phyloP scores from a whole-genome alignment of 129 eudicot genomes.

The Dittrichia graveolens region DNA sequence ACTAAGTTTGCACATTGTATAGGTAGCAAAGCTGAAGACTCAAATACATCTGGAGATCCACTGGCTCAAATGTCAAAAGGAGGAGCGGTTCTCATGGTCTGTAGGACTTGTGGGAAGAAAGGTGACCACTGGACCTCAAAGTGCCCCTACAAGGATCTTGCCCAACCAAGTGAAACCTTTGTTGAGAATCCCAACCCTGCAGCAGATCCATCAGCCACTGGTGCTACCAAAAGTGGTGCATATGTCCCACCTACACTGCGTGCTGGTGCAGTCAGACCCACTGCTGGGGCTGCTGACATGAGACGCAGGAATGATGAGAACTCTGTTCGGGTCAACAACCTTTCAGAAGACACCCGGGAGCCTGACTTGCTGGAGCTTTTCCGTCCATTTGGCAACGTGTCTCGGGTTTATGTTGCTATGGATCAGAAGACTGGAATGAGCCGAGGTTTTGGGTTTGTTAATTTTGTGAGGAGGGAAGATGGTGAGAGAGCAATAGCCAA shows the following conservation, averaged over 20 bases:
- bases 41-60: slow-evolving; percentile 59
- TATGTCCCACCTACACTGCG: slow-evolving; percentile 86
- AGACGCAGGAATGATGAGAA: slow-evolving; percentile 85
- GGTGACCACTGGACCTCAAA: slow-evolving; percentile 96
- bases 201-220: slow-evolving; percentile 36
- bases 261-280: slow-evolving; percentile 54
- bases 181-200: slow-evolving; percentile 61
- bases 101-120: slow-evolving; percentile 83
- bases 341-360: slow-evolving; percentile 85
- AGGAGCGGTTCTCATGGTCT: slow-evolving; percentile 84
- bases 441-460: slow-evolving; percentile 90
- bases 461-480: slow-evolving; percentile 80
- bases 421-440: slow-evolving; percentile 87
- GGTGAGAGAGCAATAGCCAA: slow-evolving; percentile 77
- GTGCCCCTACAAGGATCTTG: slow-evolving; percentile 88
- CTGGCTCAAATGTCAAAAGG: slow-evolving; percentile 51
- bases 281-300: slow-evolving; percentile 73
- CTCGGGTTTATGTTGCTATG: slow-evolving; percentile 79
- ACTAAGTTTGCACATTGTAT: not conserved
- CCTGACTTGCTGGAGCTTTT: slow-evolving; percentile 79
- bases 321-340: slow-evolving; percentile 81
- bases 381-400: slow-evolving; percentile 69
- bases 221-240: slow-evolving; percentile 48
- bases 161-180: slow-evolving; percentile 52
- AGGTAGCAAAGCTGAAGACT: slow-evolving; percentile 76